phyloP scores from a whole-genome alignment of 768 basidiomycete genomes.

The Pleurotus platypus region DNA sequence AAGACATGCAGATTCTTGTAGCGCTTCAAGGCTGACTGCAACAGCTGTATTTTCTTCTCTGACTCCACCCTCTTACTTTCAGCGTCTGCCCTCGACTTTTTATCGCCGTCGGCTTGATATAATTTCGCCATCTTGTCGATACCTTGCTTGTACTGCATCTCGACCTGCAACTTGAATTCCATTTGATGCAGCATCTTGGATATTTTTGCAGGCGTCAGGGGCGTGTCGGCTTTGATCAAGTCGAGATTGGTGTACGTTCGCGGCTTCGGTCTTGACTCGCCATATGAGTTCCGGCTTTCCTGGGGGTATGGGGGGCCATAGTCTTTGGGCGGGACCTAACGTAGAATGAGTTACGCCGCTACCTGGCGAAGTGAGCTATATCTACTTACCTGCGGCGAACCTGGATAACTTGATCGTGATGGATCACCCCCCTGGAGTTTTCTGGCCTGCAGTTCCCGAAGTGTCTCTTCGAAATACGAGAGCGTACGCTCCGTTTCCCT shows the following conservation, averaged over 20 bases:
- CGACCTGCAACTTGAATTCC: slow-evolving; percentile 98
- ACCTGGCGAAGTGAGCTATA: background rate
- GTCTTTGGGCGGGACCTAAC: slow-evolving; percentile 52
- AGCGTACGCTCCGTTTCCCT: slow-evolving; percentile 81
- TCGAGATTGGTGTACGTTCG: slow-evolving; percentile 85
- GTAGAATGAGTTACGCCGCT: slow-evolving; percentile 8
- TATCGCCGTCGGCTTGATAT: slow-evolving; percentile 95
- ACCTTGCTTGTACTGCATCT: slow-evolving; percentile 96
- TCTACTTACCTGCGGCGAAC: slow-evolving; percentile 38
- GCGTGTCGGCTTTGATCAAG: slow-evolving; percentile 96
- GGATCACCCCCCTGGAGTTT: slow-evolving; percentile 61
- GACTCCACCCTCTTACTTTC: slow-evolving; percentile 93
- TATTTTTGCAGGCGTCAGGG: slow-evolving; percentile 93
- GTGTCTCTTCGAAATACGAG: slow-evolving; percentile 83
- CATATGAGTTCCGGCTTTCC: slow-evolving; percentile 17
- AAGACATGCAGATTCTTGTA: slow-evolving; percentile 96
- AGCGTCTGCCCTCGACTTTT: slow-evolving; percentile 90
- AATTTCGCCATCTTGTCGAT: slow-evolving; percentile 99
- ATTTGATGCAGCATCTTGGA: slow-evolving; percentile 97
- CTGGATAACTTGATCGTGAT: slow-evolving; percentile 45
- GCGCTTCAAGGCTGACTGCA: slow-evolving; percentile 88
- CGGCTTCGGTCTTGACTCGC: slow-evolving; percentile 39
- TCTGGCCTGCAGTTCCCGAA: slow-evolving; percentile 77
- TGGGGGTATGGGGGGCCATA: slow-evolving; percentile 34
- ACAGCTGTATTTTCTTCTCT: slow-evolving; percentile 92